A percentile compares a stretch with the other conserved stretches of the same genome.
phyloP scores from a whole-genome alignment of 306 rosid species.

The Cucumis sativus region DNA sequence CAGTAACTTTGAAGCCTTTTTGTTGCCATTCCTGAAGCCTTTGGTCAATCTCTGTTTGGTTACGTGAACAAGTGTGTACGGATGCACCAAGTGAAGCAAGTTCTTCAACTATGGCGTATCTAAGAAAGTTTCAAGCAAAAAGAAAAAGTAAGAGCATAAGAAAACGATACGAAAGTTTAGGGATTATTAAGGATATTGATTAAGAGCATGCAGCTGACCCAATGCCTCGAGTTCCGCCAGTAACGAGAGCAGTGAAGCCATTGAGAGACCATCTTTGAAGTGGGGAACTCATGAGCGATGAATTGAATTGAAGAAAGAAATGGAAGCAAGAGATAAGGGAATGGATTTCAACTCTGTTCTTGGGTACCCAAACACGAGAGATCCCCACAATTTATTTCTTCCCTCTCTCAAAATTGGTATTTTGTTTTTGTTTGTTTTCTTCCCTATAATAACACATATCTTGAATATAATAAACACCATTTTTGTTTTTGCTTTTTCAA shows the following conservation, averaged over 20 bases:
- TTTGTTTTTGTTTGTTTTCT: too few relatives aligned
- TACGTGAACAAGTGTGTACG: conserved; percentile 38
- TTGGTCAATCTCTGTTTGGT: conserved; percentile 17
- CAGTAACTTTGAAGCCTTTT: conserved; percentile 32
- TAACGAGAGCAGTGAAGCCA: conserved; percentile 37
- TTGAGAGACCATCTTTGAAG: conserved; percentile 38
- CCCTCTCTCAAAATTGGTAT: too few relatives aligned
- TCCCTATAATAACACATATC: too few relatives aligned
- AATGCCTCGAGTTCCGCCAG: conserved; percentile 43
- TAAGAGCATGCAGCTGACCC: conserved; percentile 10
- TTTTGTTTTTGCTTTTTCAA: too few relatives aligned
- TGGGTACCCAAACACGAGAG: too few relatives aligned
- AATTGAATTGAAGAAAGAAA: background rate
- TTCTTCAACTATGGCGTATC: conserved; percentile 33
- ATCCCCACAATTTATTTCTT: too few relatives aligned
- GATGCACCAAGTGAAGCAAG: conserved; percentile 34
- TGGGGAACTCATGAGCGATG: background rate
- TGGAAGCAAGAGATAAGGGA: background rate
- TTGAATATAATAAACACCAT: too few relatives aligned
- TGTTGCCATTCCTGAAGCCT: conserved; percentile 22
- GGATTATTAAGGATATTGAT: background rate
- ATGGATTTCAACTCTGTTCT: background rate
- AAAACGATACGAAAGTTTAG: background rate
- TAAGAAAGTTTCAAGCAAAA: background rate
- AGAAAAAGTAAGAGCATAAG: background rate